Evolutionary conservation across 1,139 yeast species (phyloP).

Genomic region (Zygosaccharomyces sapae): DNA sequence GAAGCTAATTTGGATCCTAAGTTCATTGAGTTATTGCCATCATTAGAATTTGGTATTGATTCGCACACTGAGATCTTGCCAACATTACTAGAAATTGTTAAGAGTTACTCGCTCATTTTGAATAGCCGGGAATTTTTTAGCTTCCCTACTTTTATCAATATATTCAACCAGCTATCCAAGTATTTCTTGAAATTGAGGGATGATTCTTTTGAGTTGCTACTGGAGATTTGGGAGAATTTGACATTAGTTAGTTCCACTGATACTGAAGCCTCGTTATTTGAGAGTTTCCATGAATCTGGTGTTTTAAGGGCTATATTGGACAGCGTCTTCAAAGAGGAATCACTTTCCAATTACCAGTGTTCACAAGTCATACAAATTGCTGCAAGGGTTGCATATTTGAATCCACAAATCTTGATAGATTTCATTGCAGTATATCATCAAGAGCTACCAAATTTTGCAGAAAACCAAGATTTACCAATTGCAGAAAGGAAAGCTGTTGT

Average conservation of each 20-base stretch:
- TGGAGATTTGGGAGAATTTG: constrained; percentile 58
- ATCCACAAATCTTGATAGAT: constrained; percentile 46
- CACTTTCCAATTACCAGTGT: constrained; percentile 35
- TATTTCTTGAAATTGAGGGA: constrained; percentile 64
- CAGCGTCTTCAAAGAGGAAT: constrained; percentile 31
- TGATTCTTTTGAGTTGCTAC: constrained; percentile 56
- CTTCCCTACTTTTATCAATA: constrained; percentile 37
- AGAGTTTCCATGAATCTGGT: constrained; percentile 29
- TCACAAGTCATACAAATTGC: constrained; percentile 52
- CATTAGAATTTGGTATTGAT: constrained; percentile 43
- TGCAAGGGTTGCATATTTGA: constrained; percentile 50
- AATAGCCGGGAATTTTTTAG: constrained; percentile 43
- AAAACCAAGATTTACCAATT: constrained; percentile 23
- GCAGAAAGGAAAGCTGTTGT: constrained; percentile 25
- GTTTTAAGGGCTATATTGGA: constrained; percentile 28
- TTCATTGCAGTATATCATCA: constrained; percentile 32
- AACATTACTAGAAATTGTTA: constrained; percentile 57
- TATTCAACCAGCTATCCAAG: constrained; percentile 52
- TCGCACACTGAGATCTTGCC: constrained; percentile 77
- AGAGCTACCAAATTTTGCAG: constrained; percentile 22
- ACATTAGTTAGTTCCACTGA: constrained; percentile 28
- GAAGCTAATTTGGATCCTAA: constrained; percentile 27
- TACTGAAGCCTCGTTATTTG: constrained; percentile 23
- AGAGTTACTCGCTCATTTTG: constrained; percentile 64
- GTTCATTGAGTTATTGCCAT: constrained; percentile 30